Evolutionary conservation across 1,139 yeast species (phyloP), one percentile per base, ranked within the genome.

Genomic region (Kurtzmaniella quercitrusa): DNA sequence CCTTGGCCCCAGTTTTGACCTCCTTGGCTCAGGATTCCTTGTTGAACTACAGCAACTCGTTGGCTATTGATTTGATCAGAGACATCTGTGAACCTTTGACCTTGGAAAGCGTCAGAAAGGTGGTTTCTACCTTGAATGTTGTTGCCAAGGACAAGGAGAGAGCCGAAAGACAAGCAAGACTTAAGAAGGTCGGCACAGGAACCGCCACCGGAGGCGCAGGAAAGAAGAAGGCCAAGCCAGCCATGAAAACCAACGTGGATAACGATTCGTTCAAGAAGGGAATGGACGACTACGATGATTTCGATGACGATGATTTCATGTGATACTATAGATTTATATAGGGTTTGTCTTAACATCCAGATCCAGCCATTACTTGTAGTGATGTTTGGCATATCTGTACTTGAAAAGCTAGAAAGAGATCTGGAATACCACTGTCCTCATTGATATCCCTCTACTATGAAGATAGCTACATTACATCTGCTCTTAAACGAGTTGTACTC

Each of bases 181-280:
- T 85, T 57, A 78, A 84, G 57, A 84, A 82, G 62, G 77, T 89
- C 40, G 93, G 93, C 49, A 21, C 25, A 6, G 93, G 93, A 51
- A 85, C 93, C 40, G 81, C 93, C 37, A 85, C 94, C 39, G 95
- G 94, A 59, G 95, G 97, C 62, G 93, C 95, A 27, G 97, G 96
- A 59, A 89, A 88, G 77, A 87, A 89, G 81, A 90, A 91, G 79
- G 91, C 83, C 51, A 90, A 89, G 73, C 75, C 78, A 25, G 79
- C 81, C 27, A 81, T 75, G 27, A 87, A 87, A 55, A 80, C 91
- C 42, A 83, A 86, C 60, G 79, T 85, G 55, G 85, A 85, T 48
- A 84, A 85, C 47, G 81, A 84, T 5, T 81, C 81, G 62, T 88
- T 87, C 77, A 85, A 86, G 68, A 90, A 86, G 58, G 82, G 82